Conservation (phyloP, 805 yeast species). For the Gaillardinia entomophila region DNA sequence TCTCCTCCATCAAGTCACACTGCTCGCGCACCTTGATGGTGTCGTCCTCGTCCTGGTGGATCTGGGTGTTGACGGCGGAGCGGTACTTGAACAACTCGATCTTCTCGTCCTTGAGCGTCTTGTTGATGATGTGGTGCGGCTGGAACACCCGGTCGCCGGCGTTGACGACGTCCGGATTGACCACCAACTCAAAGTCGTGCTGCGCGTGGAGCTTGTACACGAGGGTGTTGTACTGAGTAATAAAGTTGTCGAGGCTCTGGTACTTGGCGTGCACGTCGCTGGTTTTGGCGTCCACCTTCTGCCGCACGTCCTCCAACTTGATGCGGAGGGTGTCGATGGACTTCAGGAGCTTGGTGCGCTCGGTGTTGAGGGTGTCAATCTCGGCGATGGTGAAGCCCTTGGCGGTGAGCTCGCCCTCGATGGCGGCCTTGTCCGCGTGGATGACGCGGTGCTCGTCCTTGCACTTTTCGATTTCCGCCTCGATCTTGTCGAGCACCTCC, state of each 20-base stretch:
- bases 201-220: constrained; percentile 44
- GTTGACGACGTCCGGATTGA: constrained; percentile 12
- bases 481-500: constrained; percentile 48
- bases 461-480: constrained; percentile 45
- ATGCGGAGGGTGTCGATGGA: constrained; percentile 41
- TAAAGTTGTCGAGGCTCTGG: constrained; percentile 45
- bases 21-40: constrained; percentile 51
- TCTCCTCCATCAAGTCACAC: constrained; percentile 51
- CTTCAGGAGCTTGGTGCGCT: constrained; percentile 53
- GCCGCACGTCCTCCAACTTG: constrained; percentile 42
- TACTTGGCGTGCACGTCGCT: constrained; percentile 43
- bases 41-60: constrained; percentile 52
- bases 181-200: constrained; percentile 34
- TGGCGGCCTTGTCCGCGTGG: constrained; percentile 34
- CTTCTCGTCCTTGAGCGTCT: constrained; percentile 42
- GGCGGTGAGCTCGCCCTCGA: constrained; percentile 36
- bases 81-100: constrained; percentile 25
- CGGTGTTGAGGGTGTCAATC: constrained; percentile 57
- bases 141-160: constrained; percentile 8
- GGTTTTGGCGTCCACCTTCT: constrained; percentile 45
- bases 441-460: constrained; percentile 36
- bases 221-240: constrained; percentile 52
- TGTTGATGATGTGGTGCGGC: constrained; percentile 35
- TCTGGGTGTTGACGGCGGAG: constrained; percentile 33
- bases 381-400: constrained; percentile 59